Evolutionary conservation across 2,329 filamentous ascomycete genomes (phyloP), one percentile per base, ranked within the genome.

Genomic region (Diplodia sapinea): DNA sequence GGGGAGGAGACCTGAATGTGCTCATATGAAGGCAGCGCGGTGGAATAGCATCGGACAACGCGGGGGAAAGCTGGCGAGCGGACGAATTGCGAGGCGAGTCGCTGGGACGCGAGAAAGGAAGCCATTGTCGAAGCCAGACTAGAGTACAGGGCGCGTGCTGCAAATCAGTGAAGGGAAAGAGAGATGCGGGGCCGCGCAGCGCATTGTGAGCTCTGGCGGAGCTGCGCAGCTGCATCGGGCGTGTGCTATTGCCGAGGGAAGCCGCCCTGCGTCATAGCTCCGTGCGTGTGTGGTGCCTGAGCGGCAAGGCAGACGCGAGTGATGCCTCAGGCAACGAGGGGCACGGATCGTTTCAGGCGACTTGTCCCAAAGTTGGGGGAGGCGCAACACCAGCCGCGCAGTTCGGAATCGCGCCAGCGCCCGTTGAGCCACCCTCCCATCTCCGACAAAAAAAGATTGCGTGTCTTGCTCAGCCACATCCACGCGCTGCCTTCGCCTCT

Each of bases 1-100:
- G 94, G 94, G 72, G 87, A 88, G 20, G 92, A 93, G 62, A 93
- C 89, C 72, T 95, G 84, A 73, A 98, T 89, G 80, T 90, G 90
- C 76, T 97, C 91, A 80, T 96, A 97, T 65, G 79, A 80, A 68
- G 78, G 66, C 31, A 54, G 20, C 13, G 40, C 65, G 68, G 81
- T 83, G 70, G 80, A 80, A 75, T 82, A 83, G 67, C 80, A 79
- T 63, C 87, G 84, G 69, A 81, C 78, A 59, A 88, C 77, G 64
- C 84, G 82, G 55, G 88, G 87, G 43, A 89, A 81, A 51, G 85
- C 85, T 62, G 82, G 83, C 51, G 84, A 79, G 12, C 73, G 47
- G 74, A 86, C 85, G 74, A 91, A 85, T 70, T 85, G 85, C 33
- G 86, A 85, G 74, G 86, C 85, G 70, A 87, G 79, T 55, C 91